Conservation (phyloP, 768 basidiomycete species). For the Podaxis sp. region DNA sequence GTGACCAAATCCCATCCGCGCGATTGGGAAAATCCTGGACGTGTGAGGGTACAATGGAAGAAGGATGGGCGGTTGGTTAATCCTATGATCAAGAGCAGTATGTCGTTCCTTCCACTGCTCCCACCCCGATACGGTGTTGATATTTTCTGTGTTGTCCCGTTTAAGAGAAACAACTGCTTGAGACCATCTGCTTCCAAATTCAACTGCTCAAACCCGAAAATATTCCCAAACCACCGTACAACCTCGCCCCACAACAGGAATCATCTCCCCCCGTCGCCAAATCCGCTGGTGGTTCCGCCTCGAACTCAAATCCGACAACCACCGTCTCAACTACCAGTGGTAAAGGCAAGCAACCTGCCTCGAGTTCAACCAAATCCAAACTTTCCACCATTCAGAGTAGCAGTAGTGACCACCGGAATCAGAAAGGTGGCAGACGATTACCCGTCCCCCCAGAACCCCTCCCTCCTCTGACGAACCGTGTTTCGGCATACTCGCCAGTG, state of each 20-base stretch:
- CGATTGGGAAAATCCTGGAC: slow-evolving; percentile 98
- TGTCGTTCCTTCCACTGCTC: slow-evolving; percentile 27
- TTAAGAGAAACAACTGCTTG: slow-evolving; percentile 77
- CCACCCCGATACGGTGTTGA: background rate
- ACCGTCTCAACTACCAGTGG: slow-evolving; percentile 22
- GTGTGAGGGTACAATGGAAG: slow-evolving; percentile 92
- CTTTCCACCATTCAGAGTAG: slow-evolving; percentile 12
- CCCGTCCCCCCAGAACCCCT: slow-evolving; percentile 78
- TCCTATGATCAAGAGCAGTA: slow-evolving; percentile 73
- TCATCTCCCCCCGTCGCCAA: slow-evolving; percentile 17
- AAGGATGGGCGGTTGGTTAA: slow-evolving; percentile 71
- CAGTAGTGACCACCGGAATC: slow-evolving; percentile 19
- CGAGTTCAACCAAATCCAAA: slow-evolving; percentile 22
- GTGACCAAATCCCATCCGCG: slow-evolving; percentile 89
- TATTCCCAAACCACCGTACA: slow-evolving; percentile 65
- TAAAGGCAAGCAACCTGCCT: slow-evolving; percentile 54
- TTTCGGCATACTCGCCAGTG: slow-evolving; percentile 81
- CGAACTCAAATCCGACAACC: slow-evolving; percentile 24
- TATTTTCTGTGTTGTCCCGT: background rate
- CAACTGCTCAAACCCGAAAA: slow-evolving; percentile 72
- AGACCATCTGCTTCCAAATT: slow-evolving; percentile 71
- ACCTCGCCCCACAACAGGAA: slow-evolving; percentile 20
- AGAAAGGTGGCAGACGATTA: slow-evolving; percentile 42
- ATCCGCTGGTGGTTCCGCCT: slow-evolving; percentile 2
- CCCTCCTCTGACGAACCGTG: slow-evolving; percentile 68